These are phyloP conservation scores for Debaryomyces udenii DNA, from an alignment of 1,139 yeast genomes.

Conservation along the genomic window DNA sequence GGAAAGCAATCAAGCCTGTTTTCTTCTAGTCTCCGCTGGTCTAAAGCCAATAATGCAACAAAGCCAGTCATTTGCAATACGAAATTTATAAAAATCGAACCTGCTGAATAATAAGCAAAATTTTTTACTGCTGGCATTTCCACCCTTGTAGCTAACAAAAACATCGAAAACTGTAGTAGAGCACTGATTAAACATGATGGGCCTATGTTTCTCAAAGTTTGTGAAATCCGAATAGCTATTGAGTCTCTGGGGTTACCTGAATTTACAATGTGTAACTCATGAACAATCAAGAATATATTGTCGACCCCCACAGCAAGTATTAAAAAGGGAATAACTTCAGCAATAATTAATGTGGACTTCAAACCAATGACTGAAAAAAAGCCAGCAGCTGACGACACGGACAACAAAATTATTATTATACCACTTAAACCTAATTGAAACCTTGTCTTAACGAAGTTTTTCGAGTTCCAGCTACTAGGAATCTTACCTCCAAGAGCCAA, in stretches of 20 bases:
- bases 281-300: conserved; percentile 83
- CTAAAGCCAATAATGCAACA: conserved; percentile 69
- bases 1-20: conserved; percentile 63
- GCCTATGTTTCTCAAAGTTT: conserved; percentile 72
- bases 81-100: conserved; percentile 79
- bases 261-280: conserved; percentile 66
- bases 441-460: conserved; percentile 58
- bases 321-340: conserved; percentile 95
- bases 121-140: conserved; percentile 95
- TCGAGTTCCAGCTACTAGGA: conserved; percentile 29
- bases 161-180: conserved; percentile 73
- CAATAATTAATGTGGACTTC: conserved; percentile 87
- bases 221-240: conserved; percentile 57
- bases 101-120: conserved; percentile 89
- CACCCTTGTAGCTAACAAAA: conserved; percentile 76
- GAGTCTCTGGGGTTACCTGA: conserved; percentile 37
- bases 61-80: conserved; percentile 80
- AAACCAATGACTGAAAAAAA: conserved; percentile 73
- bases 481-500: conserved; percentile 70
- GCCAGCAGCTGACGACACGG: conserved; percentile 83
- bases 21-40: conserved; percentile 62
- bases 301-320: conserved; percentile 95
- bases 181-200: conserved; percentile 87
- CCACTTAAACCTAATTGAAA: conserved; percentile 81
- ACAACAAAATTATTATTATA: conserved; percentile 73